Conservation (phyloP, 129 eudicot species). For the Arctium minus region DNA sequence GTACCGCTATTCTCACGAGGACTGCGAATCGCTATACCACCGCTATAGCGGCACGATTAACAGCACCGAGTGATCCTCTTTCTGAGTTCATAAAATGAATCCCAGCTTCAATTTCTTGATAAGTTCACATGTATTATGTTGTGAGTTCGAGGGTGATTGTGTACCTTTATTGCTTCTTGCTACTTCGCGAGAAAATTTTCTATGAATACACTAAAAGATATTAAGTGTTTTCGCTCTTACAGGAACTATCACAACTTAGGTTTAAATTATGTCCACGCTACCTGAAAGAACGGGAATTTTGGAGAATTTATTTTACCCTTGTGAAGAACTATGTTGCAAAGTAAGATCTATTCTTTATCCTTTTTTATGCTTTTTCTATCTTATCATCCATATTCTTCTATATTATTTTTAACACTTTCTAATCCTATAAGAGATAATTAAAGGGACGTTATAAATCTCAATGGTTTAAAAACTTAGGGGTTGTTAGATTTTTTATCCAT, state of each 20-base stretch:
- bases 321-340: conserved; percentile 60
- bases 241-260: conserved; percentile 89
- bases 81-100: not conserved
- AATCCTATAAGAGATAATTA: not conserved
- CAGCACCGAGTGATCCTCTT: not conserved
- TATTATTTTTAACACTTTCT: not conserved
- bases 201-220: not conserved
- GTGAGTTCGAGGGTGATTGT: not conserved
- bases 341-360: conserved; percentile 45
- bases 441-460: not conserved
- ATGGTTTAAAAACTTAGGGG: not conserved
- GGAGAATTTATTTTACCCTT: conserved; percentile 88
- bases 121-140: not conserved
- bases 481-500: too few relatives aligned
- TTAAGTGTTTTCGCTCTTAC: conserved; percentile 24
- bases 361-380: not conserved
- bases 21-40: too few relatives aligned
- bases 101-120: not conserved
- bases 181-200: not conserved
- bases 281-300: conserved; percentile 79
- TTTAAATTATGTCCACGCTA: conserved; percentile 81
- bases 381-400: not conserved
- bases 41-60: not conserved
- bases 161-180: not conserved
- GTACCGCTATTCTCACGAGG: too few relatives aligned